Conservation (phyloP, 495 filamentous ascomycete species). For the Penicillium canariense region DNA sequence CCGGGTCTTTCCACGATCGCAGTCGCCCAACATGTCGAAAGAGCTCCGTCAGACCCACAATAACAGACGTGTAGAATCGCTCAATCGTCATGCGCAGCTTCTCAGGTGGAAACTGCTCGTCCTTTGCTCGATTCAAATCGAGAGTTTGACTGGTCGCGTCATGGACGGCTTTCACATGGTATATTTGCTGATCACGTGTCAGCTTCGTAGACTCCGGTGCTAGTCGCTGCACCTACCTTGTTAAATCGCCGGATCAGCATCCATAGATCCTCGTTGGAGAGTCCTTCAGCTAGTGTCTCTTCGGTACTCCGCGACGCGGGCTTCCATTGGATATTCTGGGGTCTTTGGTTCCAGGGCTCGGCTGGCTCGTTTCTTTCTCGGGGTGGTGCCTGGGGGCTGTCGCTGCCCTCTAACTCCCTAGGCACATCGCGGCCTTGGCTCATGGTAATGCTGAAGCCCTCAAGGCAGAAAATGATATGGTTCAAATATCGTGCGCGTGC, state of each 20-base stretch:
- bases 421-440: conserved; percentile 18
- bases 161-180: conserved; percentile 72
- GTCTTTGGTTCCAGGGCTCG: conserved; percentile 6
- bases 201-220: neutral
- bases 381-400: conserved; percentile 6
- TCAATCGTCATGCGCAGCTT: conserved; percentile 81
- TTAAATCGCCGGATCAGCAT: conserved; percentile 77
- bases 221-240: conserved; percentile 54
- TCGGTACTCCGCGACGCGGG: conserved; percentile 19
- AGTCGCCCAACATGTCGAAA: conserved; percentile 73
- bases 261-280: conserved; percentile 86
- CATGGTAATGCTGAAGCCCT: conserved; percentile 8
- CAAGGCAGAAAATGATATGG: neutral
- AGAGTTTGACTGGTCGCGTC: conserved; percentile 55
- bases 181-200: conserved; percentile 67
- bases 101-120: conserved; percentile 84
- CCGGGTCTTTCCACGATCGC: conserved; percentile 74
- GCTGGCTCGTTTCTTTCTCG: conserved; percentile 5
- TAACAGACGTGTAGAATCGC: conserved; percentile 78
- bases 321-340: conserved; percentile 22
- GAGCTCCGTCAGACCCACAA: conserved; percentile 63
- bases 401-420: conserved; percentile 17
- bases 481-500: too few relatives aligned
- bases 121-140: conserved; percentile 78
- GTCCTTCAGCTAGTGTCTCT: conserved; percentile 38